These are phyloP conservation scores for Conticribra weissflogii DNA, from an alignment of 108 stramenopile genomes.

Conservation along the genomic window DNA sequence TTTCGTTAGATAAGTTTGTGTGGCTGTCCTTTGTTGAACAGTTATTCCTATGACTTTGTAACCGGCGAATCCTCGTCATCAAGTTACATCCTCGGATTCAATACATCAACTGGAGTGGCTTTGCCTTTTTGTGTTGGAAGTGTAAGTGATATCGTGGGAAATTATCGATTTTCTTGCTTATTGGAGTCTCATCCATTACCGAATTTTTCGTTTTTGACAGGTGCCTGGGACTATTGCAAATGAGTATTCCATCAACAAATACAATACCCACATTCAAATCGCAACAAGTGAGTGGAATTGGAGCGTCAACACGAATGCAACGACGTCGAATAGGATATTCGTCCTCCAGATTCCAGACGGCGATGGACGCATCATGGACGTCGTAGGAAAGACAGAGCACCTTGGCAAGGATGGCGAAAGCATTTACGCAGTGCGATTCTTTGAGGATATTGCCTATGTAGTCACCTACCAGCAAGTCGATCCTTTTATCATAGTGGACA, in stretches of 20 bases:
- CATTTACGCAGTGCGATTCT: conserved; percentile 1
- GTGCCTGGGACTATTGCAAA: conserved; percentile 1
- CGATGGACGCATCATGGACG: neutral
- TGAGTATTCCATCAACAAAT: conserved; percentile 11
- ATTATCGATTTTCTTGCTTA: no score
- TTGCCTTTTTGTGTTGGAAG: neutral
- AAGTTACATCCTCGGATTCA: neutral
- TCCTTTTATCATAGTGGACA: conserved; percentile 10
- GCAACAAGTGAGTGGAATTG: neutral
- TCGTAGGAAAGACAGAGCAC: neutral
- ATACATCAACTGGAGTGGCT: neutral
- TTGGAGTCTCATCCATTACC: neutral
- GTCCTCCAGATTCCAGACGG: conserved; percentile 6
- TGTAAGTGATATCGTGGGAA: no score
- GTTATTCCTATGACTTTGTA: neutral
- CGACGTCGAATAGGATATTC: neutral
- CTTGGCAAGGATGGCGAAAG: conserved; percentile 1
- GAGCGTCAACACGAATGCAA: neutral
- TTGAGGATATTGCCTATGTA: conserved; percentile 9
- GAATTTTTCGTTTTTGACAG: neutral
- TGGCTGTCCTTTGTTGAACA: no score
- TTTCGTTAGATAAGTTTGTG: no score
- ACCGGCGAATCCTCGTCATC: neutral
- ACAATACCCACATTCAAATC: neutral
- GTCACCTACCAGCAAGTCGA: neutral